Evolutionary conservation across 208 protist genomes (phyloP), one percentile per base, ranked within the genome.

Genomic region (Leishmania lainsoni): DNA sequence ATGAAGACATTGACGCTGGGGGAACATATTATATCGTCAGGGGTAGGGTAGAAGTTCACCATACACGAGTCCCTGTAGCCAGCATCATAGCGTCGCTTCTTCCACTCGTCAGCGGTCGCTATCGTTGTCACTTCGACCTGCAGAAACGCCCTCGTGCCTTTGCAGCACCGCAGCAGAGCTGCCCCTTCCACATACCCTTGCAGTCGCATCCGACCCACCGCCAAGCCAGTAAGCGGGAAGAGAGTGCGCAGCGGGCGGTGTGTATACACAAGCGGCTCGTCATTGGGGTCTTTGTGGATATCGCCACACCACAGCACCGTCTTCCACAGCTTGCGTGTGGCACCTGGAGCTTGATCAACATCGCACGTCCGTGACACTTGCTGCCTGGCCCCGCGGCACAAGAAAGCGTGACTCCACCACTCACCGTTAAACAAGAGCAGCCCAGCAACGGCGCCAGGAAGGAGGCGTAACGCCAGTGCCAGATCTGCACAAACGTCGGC

Each of bases 161-260:
- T 56, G 10, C n/a, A 59, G 8, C 32, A 32, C 29, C 54, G 17
- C 0, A 78, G 59, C 26, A 81, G 49, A 4, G 68, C 75, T 0
- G 77, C 72, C 3, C 79, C 68, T 1, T 76, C 58, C 51, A 88
- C 49, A 22, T 81, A 56, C 32, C 81, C 85, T 0, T 9, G 54
- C n/a, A 81, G 69, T 5, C 75, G 78, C 61, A 76, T 45, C 1
- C 61, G 63, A 29, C 63, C 26, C 71, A 76, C 8, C 32, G 89
- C 75, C 39, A 90, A 39, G 6, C 48, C 74, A 70, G 84, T 76
- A 78, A 93, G 78, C n/a, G 81, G 84, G 51, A 88, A 89, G 3
- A 93, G 48, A 2, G 79, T 86, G 71, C 86, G 86, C 76, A 93
- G 76, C 20, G 88, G 88, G 39, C 83, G 76, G 35, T 87, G 26